Base-by-base conservation (phyloP, 202 grass and related monocot genomes). In the Hordeum pubiflorum region DNA sequence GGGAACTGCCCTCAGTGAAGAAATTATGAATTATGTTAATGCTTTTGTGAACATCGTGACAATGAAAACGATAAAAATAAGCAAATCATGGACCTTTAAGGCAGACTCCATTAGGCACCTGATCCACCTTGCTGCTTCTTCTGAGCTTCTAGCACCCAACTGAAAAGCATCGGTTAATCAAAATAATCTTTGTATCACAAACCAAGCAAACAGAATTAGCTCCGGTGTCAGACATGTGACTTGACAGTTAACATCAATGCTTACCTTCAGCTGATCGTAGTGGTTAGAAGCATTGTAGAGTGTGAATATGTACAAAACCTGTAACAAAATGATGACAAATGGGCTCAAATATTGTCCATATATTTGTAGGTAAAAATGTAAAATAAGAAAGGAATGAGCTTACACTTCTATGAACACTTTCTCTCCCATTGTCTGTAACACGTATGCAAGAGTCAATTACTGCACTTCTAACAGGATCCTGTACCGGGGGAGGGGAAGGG, bases 121-220 rank as follows among this genome's bases (percentile, higher is more conserved):
- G 60, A 94, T 94, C 95, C 95, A 98, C 77, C 82, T 91, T 85
- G 95, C 95, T 50, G 95, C 95, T 86, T 98, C 95, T 88, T 98
- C 95, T 76, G 95, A 98, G 65, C 92, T 98, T 93, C 90, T 89
- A 39, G 95, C 92, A 74, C 92, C 95, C 90, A 98, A 88, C 95
- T 98, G 80, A 66, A 88, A 81, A 87, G 58, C 23, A 83, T 72
- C 20, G 36, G 44, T 80, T 23, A 78, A 75, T 48, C 27, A 86
- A 68, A 63, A 9, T 32, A 71, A 58, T 67, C 11, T 43, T 74
- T 68, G 6, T 63, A 32, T 80, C 36, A 64, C 75, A 69, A 46
- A 70, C 27, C 3, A 81, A 80, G 26, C 12, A 85, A 17, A 75
- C 66, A 74, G 22, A 36, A 54, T 58, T 33, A 74, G 9, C 31